A percentile compares a stretch with the other conserved stretches of the same genome.
Evolutionary conservation across 805 yeast genomes (phyloP).

Genomic region (Ogataea angusta): DNA sequence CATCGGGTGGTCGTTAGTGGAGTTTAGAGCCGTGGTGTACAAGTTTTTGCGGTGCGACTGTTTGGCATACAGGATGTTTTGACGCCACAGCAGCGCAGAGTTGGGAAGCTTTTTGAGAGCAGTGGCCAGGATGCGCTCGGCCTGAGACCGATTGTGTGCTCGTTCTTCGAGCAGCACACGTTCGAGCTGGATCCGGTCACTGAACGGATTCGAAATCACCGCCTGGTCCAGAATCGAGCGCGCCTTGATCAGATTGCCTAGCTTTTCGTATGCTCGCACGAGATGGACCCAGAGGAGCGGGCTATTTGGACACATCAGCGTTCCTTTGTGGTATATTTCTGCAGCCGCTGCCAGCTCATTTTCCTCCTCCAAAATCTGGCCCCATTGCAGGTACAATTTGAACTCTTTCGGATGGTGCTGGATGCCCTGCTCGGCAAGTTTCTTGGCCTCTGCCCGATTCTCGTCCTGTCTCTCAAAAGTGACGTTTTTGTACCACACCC

Average conservation of each 20-base stretch:
- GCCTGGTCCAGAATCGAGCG: constrained; percentile 73
- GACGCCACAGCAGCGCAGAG: constrained; percentile 65
- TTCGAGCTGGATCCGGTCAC: constrained; percentile 55
- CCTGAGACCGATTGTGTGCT: constrained; percentile 47
- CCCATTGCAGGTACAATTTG: constrained; percentile 59
- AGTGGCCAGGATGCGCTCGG: constrained; percentile 50
- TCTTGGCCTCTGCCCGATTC: constrained; percentile 36
- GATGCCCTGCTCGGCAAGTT: constrained; percentile 45
- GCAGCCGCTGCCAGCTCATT: constrained; percentile 40
- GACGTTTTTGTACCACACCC: constrained; percentile 62
- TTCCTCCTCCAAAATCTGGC: constrained; percentile 45
- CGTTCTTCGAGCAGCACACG: constrained; percentile 56
- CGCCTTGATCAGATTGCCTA: constrained; percentile 50
- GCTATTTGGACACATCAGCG: constrained; percentile 39
- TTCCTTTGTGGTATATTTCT: constrained; percentile 47
- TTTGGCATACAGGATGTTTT: constrained; percentile 49
- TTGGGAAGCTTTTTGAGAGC: constrained; percentile 59
- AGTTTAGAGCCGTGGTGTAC: constrained; percentile 67
- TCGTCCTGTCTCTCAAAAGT: constrained; percentile 44
- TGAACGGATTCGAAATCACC: constrained; percentile 45
- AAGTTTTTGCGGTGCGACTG: constrained; percentile 43
- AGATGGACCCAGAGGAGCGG: constrained; percentile 52
- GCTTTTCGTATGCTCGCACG: constrained; percentile 45
- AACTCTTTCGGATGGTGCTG: constrained; percentile 44
- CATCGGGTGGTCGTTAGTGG: constrained; percentile 56